phyloP scores from a whole-genome alignment of 2,329 filamentous ascomycete genomes.

The Balansia obtecta region DNA sequence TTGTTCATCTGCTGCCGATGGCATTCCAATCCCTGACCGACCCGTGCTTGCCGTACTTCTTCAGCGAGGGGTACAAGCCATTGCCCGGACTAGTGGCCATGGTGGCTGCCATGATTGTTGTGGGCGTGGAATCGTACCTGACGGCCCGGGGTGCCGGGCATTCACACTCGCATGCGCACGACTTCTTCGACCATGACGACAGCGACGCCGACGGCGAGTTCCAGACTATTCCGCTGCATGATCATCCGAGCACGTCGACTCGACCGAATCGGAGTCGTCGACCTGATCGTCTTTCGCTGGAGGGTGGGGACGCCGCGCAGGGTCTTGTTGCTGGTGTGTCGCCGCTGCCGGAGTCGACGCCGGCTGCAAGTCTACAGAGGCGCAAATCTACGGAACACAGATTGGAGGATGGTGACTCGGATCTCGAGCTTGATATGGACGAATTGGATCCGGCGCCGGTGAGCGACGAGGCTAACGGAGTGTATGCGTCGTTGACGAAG shows the following conservation, averaged over 20 bases:
- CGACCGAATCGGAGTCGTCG: constrained; percentile 27
- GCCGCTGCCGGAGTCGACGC: constrained; percentile 43
- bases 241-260: constrained; percentile 20
- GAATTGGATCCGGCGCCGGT: constrained; percentile 38
- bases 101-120: constrained; percentile 69
- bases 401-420: constrained; percentile 35
- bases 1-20: constrained; percentile 63
- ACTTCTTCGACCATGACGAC: constrained; percentile 37
- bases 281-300: constrained; percentile 36
- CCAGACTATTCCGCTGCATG: constrained; percentile 12
- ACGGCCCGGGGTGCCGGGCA: constrained; percentile 56
- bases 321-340: constrained; percentile 47
- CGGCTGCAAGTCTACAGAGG: constrained; percentile 15
- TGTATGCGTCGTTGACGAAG: constrained; percentile 20
- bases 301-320: constrained; percentile 38
- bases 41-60: constrained; percentile 64
- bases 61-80: constrained; percentile 66
- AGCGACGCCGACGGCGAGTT: constrained; percentile 23
- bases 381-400: constrained; percentile 20
- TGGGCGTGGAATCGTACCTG: constrained; percentile 80
- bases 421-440: constrained; percentile 47
- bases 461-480: constrained; percentile 15
- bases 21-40: constrained; percentile 55
- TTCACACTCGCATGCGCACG: constrained; percentile 42
- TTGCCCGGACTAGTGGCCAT: constrained; percentile 75